A percentile compares a stretch with the other conserved stretches of the same genome.
These are phyloP conservation scores for Pseudoperonospora humuli DNA, from an alignment of 352 stramenopile species.

Conservation along the genomic window DNA sequence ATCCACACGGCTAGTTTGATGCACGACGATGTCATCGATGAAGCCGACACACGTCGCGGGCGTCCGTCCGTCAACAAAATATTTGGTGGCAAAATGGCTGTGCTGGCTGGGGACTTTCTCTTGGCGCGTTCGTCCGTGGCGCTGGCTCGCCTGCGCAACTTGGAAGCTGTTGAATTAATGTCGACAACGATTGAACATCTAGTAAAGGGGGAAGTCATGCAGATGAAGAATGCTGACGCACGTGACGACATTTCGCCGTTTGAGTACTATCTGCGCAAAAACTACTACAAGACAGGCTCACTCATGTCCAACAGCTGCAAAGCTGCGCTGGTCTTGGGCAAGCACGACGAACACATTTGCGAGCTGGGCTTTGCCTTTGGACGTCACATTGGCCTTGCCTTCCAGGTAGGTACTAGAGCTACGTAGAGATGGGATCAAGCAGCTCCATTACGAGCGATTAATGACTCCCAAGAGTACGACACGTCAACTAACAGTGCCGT, in stretches of 20 bases:
- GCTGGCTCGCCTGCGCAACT: slow-evolving; percentile 90
- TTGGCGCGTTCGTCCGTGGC: slow-evolving; percentile 94
- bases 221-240: slow-evolving; percentile 89
- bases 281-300: slow-evolving; percentile 99
- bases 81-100: slow-evolving; percentile 98
- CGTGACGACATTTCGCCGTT: slow-evolving; percentile 75
- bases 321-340: slow-evolving; percentile 89
- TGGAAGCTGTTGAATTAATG: slow-evolving; percentile 96
- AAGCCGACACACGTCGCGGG: slow-evolving; percentile 92
- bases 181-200: slow-evolving; percentile 98
- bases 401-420: slow-evolving; percentile 82
- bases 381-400: slow-evolving; percentile 95
- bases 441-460: too few species aligned
- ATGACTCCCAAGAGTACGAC: too few species aligned
- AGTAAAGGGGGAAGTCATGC: slow-evolving; percentile 99
- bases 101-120: slow-evolving; percentile 96
- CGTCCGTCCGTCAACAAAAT: slow-evolving; percentile 92
- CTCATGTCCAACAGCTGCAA: slow-evolving; percentile 97
- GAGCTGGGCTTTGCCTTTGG: slow-evolving; percentile 93
- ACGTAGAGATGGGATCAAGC: too few species aligned
- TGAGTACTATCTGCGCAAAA: slow-evolving; percentile 97
- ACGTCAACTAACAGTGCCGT: slow-evolving; percentile 3
- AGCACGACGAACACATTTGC: slow-evolving; percentile 80
- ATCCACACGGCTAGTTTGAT: slow-evolving; percentile 98
- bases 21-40: slow-evolving; percentile 99